Percentiles rank a stretch among this genome's conserved stretches.
These are phyloP conservation scores for Areca catechu DNA, from an alignment of 176 grass and related monocot genomes.

Conservation along the genomic window DNA sequence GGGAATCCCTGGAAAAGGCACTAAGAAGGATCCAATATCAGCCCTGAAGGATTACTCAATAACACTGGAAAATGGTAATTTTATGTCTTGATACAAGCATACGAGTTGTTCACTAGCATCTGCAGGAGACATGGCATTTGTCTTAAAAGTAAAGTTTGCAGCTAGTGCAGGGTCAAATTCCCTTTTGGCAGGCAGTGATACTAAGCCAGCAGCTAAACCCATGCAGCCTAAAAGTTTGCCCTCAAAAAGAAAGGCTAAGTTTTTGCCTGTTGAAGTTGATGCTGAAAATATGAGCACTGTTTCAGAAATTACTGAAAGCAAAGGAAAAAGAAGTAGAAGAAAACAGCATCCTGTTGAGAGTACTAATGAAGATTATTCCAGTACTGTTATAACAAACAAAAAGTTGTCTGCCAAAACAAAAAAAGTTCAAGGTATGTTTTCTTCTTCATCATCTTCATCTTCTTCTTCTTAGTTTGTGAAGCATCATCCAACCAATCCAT, in stretches of 20 bases:
- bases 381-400: slow-evolving; percentile 31
- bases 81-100: not conserved
- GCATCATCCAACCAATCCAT: too few species aligned
- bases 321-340: slow-evolving; percentile 59
- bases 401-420: slow-evolving; percentile 34
- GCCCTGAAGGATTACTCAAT: slow-evolving; percentile 40
- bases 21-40: slow-evolving; percentile 71
- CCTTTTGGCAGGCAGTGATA: slow-evolving; percentile 31
- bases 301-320: slow-evolving; percentile 37
- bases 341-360: slow-evolving; percentile 35
- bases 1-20: slow-evolving; percentile 55
- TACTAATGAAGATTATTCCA: slow-evolving; percentile 21
- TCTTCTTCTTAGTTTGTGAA: too few species aligned
- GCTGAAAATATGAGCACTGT: slow-evolving; percentile 27
- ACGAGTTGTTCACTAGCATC: too few species aligned
- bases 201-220: slow-evolving; percentile 18
- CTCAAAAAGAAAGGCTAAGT: slow-evolving; percentile 57
- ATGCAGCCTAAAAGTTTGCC: slow-evolving; percentile 4
- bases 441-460: slow-evolving; percentile 1
- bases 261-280: slow-evolving; percentile 45
- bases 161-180: slow-evolving; percentile 3
- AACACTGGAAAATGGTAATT: slow-evolving; percentile 33
- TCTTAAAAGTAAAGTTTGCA: not conserved
- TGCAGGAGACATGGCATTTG: not conserved
- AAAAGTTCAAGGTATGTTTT: slow-evolving; percentile 29